phyloP scores from a whole-genome alignment of 805 yeast genomes.

The Saccharomycodes ludwigii region DNA sequence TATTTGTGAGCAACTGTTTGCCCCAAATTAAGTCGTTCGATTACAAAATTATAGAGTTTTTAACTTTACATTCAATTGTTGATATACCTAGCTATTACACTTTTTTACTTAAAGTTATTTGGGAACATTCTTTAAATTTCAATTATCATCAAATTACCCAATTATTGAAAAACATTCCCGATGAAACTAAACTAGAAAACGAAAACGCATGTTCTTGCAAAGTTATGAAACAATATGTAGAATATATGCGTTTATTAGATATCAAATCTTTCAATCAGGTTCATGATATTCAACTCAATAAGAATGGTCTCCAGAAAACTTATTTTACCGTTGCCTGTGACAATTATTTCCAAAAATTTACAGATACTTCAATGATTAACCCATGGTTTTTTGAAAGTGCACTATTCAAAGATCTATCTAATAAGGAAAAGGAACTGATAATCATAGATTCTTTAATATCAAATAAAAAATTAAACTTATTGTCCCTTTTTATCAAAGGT shows the following conservation, averaged over 20 bases:
- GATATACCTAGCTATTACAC: too few species aligned
- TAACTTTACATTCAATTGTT: background rate
- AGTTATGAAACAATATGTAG: too few species aligned
- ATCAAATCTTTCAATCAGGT: background rate
- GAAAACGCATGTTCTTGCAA: too few species aligned
- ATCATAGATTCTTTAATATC: constrained; percentile 12
- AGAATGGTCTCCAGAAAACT: background rate
- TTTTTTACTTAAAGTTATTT: background rate
- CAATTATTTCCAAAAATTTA: background rate
- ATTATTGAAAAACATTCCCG: too few species aligned
- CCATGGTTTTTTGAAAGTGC: background rate
- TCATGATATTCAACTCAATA: background rate
- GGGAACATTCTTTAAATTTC: background rate
- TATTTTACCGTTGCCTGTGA: background rate
- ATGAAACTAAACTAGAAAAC: too few species aligned
- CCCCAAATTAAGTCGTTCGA: too few species aligned
- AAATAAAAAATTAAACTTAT: constrained; percentile 19
- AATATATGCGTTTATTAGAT: too few species aligned
- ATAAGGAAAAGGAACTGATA: background rate
- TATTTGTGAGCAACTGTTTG: constrained; percentile 9
- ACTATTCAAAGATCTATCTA: background rate
- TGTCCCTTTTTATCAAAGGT: constrained; percentile 12
- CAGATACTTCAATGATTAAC: constrained; percentile 3
- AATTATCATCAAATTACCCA: too few species aligned
- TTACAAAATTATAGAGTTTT: background rate